Percentiles rank a stretch among this genome's conserved stretches.
phyloP scores from a whole-genome alignment of 352 stramenopile genomes.

The Blastocystis sp. region DNA sequence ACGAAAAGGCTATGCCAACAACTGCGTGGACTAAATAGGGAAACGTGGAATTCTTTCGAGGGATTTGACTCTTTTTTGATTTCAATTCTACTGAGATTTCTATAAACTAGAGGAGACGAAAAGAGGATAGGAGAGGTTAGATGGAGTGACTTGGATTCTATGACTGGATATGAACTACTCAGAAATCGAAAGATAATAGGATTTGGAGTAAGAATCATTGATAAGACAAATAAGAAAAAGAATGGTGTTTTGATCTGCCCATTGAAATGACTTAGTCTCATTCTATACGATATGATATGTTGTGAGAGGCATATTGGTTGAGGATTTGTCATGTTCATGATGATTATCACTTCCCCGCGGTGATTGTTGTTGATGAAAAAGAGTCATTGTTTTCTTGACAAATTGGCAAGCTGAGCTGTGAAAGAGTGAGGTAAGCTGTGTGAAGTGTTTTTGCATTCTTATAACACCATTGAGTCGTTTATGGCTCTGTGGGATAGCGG shows the following conservation, averaged over 20 bases:
- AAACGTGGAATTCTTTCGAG: constrained; percentile 12
- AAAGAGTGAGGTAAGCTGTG: neutral
- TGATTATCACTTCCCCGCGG: neutral
- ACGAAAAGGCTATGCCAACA: neutral
- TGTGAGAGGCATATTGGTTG: too few relatives aligned
- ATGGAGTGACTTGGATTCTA: neutral
- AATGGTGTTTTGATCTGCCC: too few relatives aligned
- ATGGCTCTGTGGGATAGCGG: neutral
- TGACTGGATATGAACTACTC: neutral
- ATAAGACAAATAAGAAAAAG: neutral
- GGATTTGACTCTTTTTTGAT: neutral
- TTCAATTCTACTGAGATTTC: neutral
- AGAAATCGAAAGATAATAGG: neutral
- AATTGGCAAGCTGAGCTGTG: neutral
- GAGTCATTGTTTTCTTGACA: neutral
- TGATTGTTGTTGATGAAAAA: neutral
- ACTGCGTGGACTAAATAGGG: neutral
- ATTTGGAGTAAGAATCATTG: neutral
- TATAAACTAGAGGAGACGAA: neutral
- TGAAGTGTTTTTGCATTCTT: neutral
- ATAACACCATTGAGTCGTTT: constrained; percentile 2
- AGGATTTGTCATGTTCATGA: too few relatives aligned
- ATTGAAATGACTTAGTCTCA: too few relatives aligned
- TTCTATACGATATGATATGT: too few relatives aligned
- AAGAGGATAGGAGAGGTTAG: neutral